Evolutionary conservation across 2,329 filamentous ascomycete genomes (phyloP), one percentile per base, ranked within the genome.

Genomic region (Juglanconis juglandina): DNA sequence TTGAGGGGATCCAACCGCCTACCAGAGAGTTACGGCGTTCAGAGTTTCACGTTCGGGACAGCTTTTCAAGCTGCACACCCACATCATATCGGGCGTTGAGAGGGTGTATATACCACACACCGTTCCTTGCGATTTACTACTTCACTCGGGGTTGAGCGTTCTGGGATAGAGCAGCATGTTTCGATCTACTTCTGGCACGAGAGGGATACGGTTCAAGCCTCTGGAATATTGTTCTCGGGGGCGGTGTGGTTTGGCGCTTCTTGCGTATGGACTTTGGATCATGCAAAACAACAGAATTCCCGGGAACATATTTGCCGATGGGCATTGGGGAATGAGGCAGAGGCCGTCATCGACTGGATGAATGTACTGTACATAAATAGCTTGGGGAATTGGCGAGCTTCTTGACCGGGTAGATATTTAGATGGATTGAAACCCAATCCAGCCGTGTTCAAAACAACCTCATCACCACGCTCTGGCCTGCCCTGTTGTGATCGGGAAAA

Each of bases 341-440:
- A 32, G 17, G 17, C 51, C 5, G 56, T 49, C 39, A 44, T 17
- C 42, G 52, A 42, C 59, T 55, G 56, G 34, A 56, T 59, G 46
- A 37, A 30, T 53, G 51, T 41, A 42, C 32, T 54, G 56, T 62
- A 62, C 48, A 62, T 62, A 62, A 3, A 41, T 49, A 41, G 24
- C 4, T 11, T 7, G 39, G 5, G 44, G 41, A 53, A n/a, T 33
- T 37, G 24, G 32, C 39, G 42, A 34, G 48, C 41, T 46, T 48
- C 41, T 46, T 52, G 60, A 53, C 34, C 44, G 55, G 30, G 51
- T 62, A 59, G 53, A 62, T 59, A 62, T 59, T 24, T 62, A 59
- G 56, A 61, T 30, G 37, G 51, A 42, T 13, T 44, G 46, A 47
- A 51, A 48, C 35, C 10, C 6, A 59, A 51, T 52, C 42, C 56